Base-by-base conservation (phyloP, 805 yeast species). In the Candida michaelii region DNA sequence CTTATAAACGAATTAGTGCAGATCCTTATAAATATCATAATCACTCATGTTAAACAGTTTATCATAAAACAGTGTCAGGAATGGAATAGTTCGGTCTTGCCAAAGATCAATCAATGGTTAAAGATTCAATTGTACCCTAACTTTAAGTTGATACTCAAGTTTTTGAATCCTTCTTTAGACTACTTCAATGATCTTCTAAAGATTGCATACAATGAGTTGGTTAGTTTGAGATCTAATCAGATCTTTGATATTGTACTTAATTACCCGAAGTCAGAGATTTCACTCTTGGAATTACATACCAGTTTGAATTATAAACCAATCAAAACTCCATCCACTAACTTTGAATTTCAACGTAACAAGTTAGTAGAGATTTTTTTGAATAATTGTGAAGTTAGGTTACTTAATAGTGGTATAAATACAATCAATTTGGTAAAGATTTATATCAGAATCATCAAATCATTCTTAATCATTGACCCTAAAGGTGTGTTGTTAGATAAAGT, bases 371-470 rank as follows among this genome's bases (percentile, higher is more conserved):
- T 61, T 0, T 86, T 84, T 48, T 75, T 73, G 6, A 46, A 52
- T 0, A 52, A 63, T 1, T 77, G 85, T 42, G 56, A 67, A 16
- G 55, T 51, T 25, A 58, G 74, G 25, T 56, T 89, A 9, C 66
- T 90, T 15, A 93, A 88, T 53, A 84, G 95, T 3, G 96, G 96
- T 15, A 76, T 85, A 1, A 80, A 85, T 50, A 91, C 98, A 0
- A 73, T 74, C 4, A 87, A 82, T 39, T 80, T 89, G 6, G 75
- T 91, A 18, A 63, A 77, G 2, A 78, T 76, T 40, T 91, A 87
- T 55, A 80, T 85, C 3, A 77, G 80, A 12, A 79, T 90, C 1
- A 83, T 90, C 34, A 73, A 79, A 48, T 73, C 89, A 0, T 88
- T 91, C 45, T 58, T 83, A 19, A 63, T 82, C 0, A 68, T 93